Percentiles rank a stretch among this genome's conserved stretches.
These are phyloP conservation scores for Lichtheimia hyalospora DNA, from an alignment of 371 early-diverging fungal species.

Conservation along the genomic window DNA sequence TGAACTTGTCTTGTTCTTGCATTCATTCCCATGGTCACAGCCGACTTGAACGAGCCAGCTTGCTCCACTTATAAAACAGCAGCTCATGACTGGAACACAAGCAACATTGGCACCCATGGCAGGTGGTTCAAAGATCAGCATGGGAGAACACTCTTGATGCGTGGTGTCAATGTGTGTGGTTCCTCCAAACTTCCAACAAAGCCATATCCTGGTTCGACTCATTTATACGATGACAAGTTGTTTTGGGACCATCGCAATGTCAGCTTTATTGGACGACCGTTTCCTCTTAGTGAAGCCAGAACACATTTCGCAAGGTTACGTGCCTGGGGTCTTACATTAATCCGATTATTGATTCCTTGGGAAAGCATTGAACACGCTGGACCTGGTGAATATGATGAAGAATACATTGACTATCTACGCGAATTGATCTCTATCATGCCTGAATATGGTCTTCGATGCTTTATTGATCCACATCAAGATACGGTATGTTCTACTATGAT, in stretches of 20 bases:
- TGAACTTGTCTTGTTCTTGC: no score
- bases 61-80: no score
- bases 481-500: constrained; percentile 26
- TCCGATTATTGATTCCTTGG: constrained; percentile 79
- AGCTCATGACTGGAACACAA: no score
- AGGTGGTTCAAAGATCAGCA: constrained; percentile 57
- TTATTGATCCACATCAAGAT: constrained; percentile 82
- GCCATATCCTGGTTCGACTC: constrained; percentile 54
- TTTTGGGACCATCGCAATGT: constrained; percentile 69
- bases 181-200: constrained; percentile 62
- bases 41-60: no score
- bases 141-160: constrained; percentile 53
- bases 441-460: constrained; percentile 74
- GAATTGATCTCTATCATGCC: constrained; percentile 61
- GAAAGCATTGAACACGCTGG: constrained; percentile 76
- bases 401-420: constrained; percentile 75
- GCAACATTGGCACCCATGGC: constrained; percentile 4
- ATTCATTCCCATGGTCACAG: no score
- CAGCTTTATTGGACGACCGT: constrained; percentile 73
- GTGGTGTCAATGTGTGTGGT: constrained; percentile 71
- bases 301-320: constrained; percentile 72
- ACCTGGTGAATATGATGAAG: constrained; percentile 79
- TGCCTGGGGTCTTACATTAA: constrained; percentile 79
- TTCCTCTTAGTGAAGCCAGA: constrained; percentile 74
- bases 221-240: constrained; percentile 45